A percentile compares a stretch with the other conserved stretches of the same genome.
These are phyloP conservation scores for Verticillium isaacii DNA, from an alignment of 2,329 filamentous ascomycete species.

Conservation along the genomic window DNA sequence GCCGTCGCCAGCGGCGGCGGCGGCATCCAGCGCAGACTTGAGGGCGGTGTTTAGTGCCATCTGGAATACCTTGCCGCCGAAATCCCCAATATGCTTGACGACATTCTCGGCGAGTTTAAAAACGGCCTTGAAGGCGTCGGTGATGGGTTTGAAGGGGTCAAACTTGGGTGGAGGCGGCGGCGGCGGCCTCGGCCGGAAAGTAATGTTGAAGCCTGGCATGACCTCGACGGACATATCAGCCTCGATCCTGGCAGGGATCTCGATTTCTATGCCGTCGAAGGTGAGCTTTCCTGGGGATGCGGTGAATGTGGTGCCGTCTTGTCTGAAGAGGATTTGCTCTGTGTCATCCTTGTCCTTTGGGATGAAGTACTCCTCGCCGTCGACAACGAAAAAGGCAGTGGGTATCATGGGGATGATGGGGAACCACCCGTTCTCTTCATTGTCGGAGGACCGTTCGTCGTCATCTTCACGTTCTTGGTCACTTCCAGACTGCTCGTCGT, in stretches of 20 bases:
- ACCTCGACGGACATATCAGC: background rate
- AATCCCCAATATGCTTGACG: background rate
- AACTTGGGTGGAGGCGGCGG: background rate
- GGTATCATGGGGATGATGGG: background rate
- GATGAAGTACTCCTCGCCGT: background rate
- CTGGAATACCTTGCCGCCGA: background rate
- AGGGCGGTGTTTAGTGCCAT: background rate
- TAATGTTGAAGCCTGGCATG: background rate
- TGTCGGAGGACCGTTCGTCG: too few species aligned
- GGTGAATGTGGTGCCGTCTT: background rate
- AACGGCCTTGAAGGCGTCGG: background rate
- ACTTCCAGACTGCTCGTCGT: background rate
- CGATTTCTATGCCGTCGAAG: background rate
- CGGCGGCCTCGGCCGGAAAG: background rate
- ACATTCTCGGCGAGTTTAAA: background rate
- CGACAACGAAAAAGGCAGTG: background rate
- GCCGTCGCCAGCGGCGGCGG: background rate
- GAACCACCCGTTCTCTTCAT: background rate
- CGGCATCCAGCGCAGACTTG: background rate
- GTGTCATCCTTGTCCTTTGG: background rate
- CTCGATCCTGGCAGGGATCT: background rate
- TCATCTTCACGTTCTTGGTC: background rate
- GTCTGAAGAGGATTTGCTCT: background rate
- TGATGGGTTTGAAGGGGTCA: background rate
- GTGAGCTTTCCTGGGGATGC: background rate